Conservation (phyloP, 768 basidiomycete genomes). For the Lactifluus subvellereus region DNA sequence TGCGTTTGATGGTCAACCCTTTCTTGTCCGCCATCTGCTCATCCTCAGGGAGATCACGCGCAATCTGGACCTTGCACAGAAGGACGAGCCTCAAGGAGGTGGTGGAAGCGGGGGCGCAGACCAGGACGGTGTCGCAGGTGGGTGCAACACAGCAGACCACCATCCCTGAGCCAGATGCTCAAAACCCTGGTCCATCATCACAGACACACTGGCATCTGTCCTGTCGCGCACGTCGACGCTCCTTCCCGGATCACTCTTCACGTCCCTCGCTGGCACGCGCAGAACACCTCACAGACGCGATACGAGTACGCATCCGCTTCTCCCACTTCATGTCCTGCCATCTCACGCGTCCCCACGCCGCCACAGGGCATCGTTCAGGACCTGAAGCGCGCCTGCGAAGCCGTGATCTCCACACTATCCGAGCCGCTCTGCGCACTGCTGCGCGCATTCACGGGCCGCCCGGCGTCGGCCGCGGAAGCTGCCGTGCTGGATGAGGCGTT, state of each 20-base stretch:
- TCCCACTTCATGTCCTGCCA: neutral
- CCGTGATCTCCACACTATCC: conserved; percentile 63
- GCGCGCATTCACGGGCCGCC: conserved; percentile 55
- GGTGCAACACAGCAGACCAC: conserved; percentile 15
- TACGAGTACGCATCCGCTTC: conserved; percentile 45
- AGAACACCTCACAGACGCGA: conserved; percentile 64
- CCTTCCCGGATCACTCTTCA: conserved; percentile 63
- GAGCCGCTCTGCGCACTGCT: conserved; percentile 53
- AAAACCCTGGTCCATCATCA: neutral
- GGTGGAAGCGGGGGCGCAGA: conserved; percentile 24
- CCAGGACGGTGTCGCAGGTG: conserved; percentile 56
- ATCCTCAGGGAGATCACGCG: conserved; percentile 87
- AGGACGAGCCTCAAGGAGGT: conserved; percentile 37
- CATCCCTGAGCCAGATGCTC: no score
- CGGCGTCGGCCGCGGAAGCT: conserved; percentile 49
- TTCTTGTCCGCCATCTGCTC: conserved; percentile 51
- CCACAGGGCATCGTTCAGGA: conserved; percentile 79
- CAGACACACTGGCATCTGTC: conserved; percentile 55
- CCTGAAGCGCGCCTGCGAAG: conserved; percentile 80
- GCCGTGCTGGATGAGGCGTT: conserved; percentile 50
- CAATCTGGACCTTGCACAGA: conserved; percentile 59
- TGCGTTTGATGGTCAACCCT: conserved; percentile 61
- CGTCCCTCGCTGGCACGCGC: conserved; percentile 60
- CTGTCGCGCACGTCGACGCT: conserved; percentile 54
- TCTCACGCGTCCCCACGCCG: neutral